Evolutionary conservation across 352 stramenopile genomes (phyloP).

Genomic region (Thraustochytrium striatum): DNA sequence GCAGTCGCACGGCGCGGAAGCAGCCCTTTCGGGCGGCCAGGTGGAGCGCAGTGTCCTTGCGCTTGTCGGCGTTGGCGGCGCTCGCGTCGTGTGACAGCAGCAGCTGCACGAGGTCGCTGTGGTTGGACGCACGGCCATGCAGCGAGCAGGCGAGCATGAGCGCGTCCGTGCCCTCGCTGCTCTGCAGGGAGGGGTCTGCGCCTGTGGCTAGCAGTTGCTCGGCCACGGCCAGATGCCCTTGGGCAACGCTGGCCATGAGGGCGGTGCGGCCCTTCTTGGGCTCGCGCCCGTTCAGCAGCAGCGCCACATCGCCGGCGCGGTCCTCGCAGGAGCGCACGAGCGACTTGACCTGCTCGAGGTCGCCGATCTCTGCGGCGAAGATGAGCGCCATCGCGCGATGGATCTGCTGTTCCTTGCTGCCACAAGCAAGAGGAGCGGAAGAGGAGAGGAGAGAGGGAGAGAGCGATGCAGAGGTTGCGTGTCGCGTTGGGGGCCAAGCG

Average conservation of each 20-base stretch:
- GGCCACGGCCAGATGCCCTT: conserved; percentile 21
- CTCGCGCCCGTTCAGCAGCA: conserved; percentile 15
- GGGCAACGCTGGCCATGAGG: conserved; percentile 8
- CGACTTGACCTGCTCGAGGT: conserved; percentile 44
- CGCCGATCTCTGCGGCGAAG: conserved; percentile 37
- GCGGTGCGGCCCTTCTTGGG: conserved; percentile 9
- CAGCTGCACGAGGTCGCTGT: conserved; percentile 17
- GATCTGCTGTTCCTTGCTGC: neutral
- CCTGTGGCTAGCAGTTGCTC: conserved; percentile 18
- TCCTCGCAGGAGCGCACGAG: conserved; percentile 40
- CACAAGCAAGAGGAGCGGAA: no score
- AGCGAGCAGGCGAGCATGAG: conserved; percentile 33
- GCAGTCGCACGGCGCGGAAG: conserved; percentile 7
- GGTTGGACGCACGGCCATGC: neutral
- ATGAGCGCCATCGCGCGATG: conserved; percentile 25
- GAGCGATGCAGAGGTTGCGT: neutral
- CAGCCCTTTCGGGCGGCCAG: conserved; percentile 10
- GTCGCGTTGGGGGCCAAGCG: neutral
- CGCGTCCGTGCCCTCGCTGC: conserved; percentile 1
- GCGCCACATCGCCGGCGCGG: neutral
- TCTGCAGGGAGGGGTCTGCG: conserved; percentile 3
- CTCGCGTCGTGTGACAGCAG: conserved; percentile 14
- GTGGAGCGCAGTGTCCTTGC: conserved; percentile 9
- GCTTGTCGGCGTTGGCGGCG: neutral
- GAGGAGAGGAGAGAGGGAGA: neutral